Evolutionary conservation across 78 protist genomes (phyloP), one percentile per base, ranked within the genome.

Genomic region (Dictyostelium capitatum): DNA sequence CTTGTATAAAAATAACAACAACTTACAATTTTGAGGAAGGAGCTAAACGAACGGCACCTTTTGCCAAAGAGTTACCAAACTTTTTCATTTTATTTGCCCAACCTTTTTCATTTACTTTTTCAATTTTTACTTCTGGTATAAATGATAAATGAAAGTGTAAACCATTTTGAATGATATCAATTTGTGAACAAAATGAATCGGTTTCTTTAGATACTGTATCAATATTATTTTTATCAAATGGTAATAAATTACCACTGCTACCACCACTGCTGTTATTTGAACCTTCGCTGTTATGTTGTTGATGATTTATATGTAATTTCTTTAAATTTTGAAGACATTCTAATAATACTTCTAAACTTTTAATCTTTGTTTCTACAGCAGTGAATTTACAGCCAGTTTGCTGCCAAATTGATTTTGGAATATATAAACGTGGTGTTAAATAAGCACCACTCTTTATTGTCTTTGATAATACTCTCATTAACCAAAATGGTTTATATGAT

Each of bases 401-500:
- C 59, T 82, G 89, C 95, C 95, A 90, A 28, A 90, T 79, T 37
- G 89, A 41, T 59, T 81, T 80, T 25, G 95, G 95, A 6, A 90
- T 81, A 37, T 90, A 90, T 28, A 90, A 32, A 73, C 79, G 82
- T 15, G 87, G 87, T 50, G 95, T 80, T 57, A 90, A 37, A 62
- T 90, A 90, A 11, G 85, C 87, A 14, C 95, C 95, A 28, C 79
- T 28, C 8, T 82, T 90, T 6, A 90, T 90, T 3, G 95, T 90
- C 32, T 82, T 80, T 17, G 82, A 57, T 1, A 90, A 37, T 30
- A 80, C 90, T 74, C 89, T 90, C 95, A 90, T 90, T 25, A 90
- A 50, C 95, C 95, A 90, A 59, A 82, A 90, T 54, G 95, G 95
- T 56, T 87, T 87, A 32, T 87, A 87, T n/a, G 93, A 77, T 59